Evolutionary conservation across 345 rosid species (phyloP).

Genomic region (Syzygium grande): DNA sequence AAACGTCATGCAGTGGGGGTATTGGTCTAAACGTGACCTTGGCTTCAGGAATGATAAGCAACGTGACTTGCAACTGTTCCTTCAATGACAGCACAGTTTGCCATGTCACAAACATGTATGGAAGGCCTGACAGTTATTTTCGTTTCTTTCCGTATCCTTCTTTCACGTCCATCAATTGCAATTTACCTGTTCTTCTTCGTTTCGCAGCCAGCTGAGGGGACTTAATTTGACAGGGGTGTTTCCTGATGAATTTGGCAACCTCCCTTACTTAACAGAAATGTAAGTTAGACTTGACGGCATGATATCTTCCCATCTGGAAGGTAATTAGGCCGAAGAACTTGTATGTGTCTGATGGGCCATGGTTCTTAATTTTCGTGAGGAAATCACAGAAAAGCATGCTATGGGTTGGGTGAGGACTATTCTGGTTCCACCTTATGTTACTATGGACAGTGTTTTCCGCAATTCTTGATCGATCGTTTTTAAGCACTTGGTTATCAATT

Average conservation of each 20-base stretch:
- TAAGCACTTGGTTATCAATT: neutral
- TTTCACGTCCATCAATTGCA: neutral
- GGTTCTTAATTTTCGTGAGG: neutral
- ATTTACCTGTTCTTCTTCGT: neutral
- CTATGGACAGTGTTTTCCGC: neutral
- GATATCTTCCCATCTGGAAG: neutral
- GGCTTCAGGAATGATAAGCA: neutral
- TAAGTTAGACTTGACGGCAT: conserved; percentile 16
- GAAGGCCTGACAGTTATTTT: neutral
- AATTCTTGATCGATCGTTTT: neutral
- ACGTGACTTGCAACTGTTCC: conserved; percentile 47
- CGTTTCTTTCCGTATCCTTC: neutral
- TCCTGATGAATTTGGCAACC: conserved; percentile 60
- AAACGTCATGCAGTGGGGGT: conserved; percentile 30
- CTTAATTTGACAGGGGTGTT: conserved; percentile 51
- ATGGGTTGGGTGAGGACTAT: neutral
- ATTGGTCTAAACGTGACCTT: conserved; percentile 16
- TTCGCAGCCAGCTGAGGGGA: conserved; percentile 38
- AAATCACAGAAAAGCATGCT: neutral
- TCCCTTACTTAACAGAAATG: conserved; percentile 42
- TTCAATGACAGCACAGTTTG: conserved; percentile 19
- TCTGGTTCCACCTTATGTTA: neutral
- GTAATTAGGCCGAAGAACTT: neutral
- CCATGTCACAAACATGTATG: conserved; percentile 59
- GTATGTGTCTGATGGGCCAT: neutral